Conservation (phyloP, 192 early-diverging fungal species). For the Coemansia sp. region DNA sequence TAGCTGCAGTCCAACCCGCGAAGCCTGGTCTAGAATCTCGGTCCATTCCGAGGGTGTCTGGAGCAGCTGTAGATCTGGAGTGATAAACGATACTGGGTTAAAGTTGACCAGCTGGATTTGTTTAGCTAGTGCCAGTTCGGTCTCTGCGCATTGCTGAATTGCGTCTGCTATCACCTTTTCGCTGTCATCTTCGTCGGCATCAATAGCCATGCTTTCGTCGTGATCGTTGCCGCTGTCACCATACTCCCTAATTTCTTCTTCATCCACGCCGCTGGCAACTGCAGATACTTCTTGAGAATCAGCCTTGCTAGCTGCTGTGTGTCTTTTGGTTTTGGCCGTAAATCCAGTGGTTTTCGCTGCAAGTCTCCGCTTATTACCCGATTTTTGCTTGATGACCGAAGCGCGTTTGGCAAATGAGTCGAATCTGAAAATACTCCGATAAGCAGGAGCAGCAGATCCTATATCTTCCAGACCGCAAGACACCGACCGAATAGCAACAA, state of each 20-base stretch:
- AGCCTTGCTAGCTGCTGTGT: neutral
- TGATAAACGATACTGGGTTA: conserved; percentile 21
- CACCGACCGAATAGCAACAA: conserved; percentile 37
- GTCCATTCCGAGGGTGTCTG: conserved; percentile 39
- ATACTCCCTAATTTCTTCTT: too few relatives aligned
- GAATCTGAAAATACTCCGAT: conserved; percentile 25
- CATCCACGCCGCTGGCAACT: neutral
- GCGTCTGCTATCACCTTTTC: conserved; percentile 8
- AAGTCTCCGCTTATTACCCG: conserved; percentile 20
- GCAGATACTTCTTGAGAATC: neutral
- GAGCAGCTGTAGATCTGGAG: conserved; percentile 40
- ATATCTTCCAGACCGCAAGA: conserved; percentile 41
- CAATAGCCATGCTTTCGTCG: neutral
- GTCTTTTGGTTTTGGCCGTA: conserved; percentile 10
- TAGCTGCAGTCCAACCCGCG: conserved; percentile 23
- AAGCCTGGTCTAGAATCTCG: conserved; percentile 27
- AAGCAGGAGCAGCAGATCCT: conserved; percentile 32
- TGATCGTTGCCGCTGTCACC: neutral
- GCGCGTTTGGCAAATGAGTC: conserved; percentile 21
- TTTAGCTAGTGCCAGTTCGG: conserved; percentile 7
- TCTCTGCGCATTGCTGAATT: conserved; percentile 14
- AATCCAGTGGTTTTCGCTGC: conserved; percentile 8
- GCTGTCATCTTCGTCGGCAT: neutral
- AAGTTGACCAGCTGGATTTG: conserved; percentile 24
- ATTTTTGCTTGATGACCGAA: conserved; percentile 11